These are phyloP conservation scores for Ophiocordyceps sinensis DNA, from an alignment of 2,329 filamentous ascomycete species.

Conservation along the genomic window DNA sequence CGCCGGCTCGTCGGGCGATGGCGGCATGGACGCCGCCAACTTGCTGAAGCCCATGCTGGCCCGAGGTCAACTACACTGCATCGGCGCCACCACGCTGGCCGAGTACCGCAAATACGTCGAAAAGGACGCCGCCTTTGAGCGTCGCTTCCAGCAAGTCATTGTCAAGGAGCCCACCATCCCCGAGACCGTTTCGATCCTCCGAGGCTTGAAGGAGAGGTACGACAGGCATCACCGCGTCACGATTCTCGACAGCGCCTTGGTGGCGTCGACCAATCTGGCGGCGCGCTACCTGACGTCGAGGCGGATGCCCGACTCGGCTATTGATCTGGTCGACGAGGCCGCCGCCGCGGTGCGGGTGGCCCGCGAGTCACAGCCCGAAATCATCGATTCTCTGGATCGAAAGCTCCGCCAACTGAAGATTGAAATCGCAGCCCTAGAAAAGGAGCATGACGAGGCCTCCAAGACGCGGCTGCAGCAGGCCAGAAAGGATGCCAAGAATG, in stretches of 20 bases:
- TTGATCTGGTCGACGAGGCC: slow-evolving; percentile 92
- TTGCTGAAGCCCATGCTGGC: slow-evolving; percentile 96
- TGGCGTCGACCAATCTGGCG: slow-evolving; percentile 79
- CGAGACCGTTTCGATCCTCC: slow-evolving; percentile 95
- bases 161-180: slow-evolving; percentile 84
- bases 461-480: slow-evolving; percentile 69
- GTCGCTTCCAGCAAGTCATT: slow-evolving; percentile 94
- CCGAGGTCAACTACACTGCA: slow-evolving; percentile 91
- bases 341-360: slow-evolving; percentile 93
- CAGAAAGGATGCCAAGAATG: slow-evolving; percentile 82
- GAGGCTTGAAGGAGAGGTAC: slow-evolving; percentile 94
- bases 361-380: slow-evolving; percentile 89
- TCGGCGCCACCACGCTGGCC: slow-evolving; percentile 85
- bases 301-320: slow-evolving; percentile 87
- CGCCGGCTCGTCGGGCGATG: slow-evolving; percentile 83
- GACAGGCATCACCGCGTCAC: slow-evolving; percentile 97
- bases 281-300: slow-evolving; percentile 85
- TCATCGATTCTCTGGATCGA: slow-evolving; percentile 87
- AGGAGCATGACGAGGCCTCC: slow-evolving; percentile 90
- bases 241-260: slow-evolving; percentile 86
- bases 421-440: slow-evolving; percentile 86
- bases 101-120: slow-evolving; percentile 99
- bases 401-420: slow-evolving; percentile 85
- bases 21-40: slow-evolving; percentile 97
- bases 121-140: slow-evolving; percentile 95